Evolutionary conservation across 768 basidiomycete species (phyloP), one percentile per base, ranked within the genome.

Genomic region (Botryobasidium botryosum): DNA sequence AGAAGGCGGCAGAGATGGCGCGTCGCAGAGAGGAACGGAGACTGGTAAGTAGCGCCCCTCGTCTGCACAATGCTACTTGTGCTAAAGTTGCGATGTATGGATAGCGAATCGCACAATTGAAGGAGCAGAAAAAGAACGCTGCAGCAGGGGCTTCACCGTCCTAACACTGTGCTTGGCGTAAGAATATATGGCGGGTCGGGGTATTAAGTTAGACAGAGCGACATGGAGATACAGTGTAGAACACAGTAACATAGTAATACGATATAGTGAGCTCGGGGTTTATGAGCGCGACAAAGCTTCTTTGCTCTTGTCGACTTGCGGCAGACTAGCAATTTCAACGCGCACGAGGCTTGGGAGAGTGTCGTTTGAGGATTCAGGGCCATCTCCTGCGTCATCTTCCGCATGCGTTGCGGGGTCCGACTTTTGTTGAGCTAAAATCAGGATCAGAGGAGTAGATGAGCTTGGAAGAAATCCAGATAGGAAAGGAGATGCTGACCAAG

Each of bases 1-100:
- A 91, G 53, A 92, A 83, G 60, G 84, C 84, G 1, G 77, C 75
- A n/a, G 87, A 94, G 64, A 80, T 96, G 77, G 81, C 80, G 6
- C 67, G 80, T 51, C 68, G 90, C 48, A 81, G 91, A 56, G 91
- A 96, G 58, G 92, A 96, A 59, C 66, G 92, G 36, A 88, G 81
- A 59, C 76, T 85, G 66, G 86, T 86, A 44, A 17, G 72, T 61
- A 15, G 26, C 26, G 33, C 13, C 44, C 35, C 35, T 40, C 4
- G 20, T 13, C 17, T 15, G 36, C 18, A 12, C 33, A 2, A 12
- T 36, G 29, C 13, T 48, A 6, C 12, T 40, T 24, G 21, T 12
- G 18, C 35, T 18, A 26, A 8, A 18, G 17, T 17, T 13, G n/a
- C 33, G 12, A 13, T 38, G 40, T 42, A n/a, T n/a, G n/a, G n/a